Evolutionary conservation across 2,329 filamentous ascomycete species (phyloP), one percentile per base, ranked within the genome.

Genomic region (Alternaria sp.): DNA sequence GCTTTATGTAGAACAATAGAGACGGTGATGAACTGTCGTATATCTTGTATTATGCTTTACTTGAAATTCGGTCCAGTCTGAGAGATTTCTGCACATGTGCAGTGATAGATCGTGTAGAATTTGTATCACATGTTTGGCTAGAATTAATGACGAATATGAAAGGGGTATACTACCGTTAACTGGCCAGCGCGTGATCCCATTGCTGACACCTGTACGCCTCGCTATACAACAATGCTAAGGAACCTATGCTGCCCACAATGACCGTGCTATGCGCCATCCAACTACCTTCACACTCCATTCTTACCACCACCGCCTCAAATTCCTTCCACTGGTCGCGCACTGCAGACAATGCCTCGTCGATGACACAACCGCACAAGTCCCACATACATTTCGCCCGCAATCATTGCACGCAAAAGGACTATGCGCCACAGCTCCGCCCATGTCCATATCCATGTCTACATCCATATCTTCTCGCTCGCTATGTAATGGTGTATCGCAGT

Each of bases 331-430:
- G 9, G 71, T 77, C 15, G 80, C 81, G 66, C 83, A 84, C 10
- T 75, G 72, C 59, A 84, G 64, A 69, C 83, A 84, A 49, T 78
- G 72, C 57, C 82, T 73, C 59, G 69, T 67, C 23, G 77, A 70
- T 8, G 76, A 73, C 9, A 75, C 73, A 11, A 84, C 76, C 5
- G 82, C 79, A 71, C 82, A 85, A 6, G 66, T 76, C 46, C 79
- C 79, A 69, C 82, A 84, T 3, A 84, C 78, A 30, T 68, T 74
- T 66, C 77, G 77, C 28, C 75, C 75, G 57, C 83, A 84, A 0
- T 68, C 69, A 9, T 50, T 66, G 61, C 82, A 84, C 2, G 75
- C 74, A 50, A 76, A 81, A 13, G 77, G 69, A 44, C 74, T 71
- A 15, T 69, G 26, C 59, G 57, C 73, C 13, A 70, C 56, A 10